Base-by-base conservation (phyloP, 345 rosid species). In the Linum usitatissimum region DNA sequence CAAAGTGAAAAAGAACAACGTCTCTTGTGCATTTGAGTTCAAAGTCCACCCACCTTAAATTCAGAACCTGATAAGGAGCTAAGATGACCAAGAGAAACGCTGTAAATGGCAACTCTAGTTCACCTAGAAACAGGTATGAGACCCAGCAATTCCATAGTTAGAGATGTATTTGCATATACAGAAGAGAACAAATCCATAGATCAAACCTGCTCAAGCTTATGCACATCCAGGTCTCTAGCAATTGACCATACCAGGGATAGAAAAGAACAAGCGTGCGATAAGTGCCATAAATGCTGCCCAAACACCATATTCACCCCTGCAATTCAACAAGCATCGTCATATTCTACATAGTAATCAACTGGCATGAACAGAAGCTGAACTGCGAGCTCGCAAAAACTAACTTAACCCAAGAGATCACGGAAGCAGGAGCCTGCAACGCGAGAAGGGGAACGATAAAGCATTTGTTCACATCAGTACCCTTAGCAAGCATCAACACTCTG, bases 261-360 rank as follows among this genome's bases (percentile, higher is more conserved):
- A 51, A 77, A 85, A 93, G 82, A 93, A 87, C 13, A 89, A 83
- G 21, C 97, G 97, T 57, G 82, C 83, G 39, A 93, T 80, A 75
- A 93, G 87, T 5, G 86, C 88, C 53, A 90, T 48, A 71, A 93
- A 86, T 13, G 94, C 88, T 21, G 90, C 54, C 99, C 96, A 93
- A 28, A 83, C 39, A 20, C 97, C 99, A 86, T 89, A 87, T 21
- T 93, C 94, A 59, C 96, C 86, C 81, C 97, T 93, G 80, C 67
- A 83, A 76, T 70, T 20, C 18, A 48, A 55, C 57, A 55, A 69
- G 8, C 38, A 38, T 30, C 21, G 31, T 15, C 14, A 45, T 4
- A 6, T 45, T 45, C 17, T 15, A 62, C 19, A 39, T 6, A 48
- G 28, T 23, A 28, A 36, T 55, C 38, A 62, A 59, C 9, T 8